Evolutionary conservation across 495 filamentous ascomycete species (phyloP).

Genomic region (Xeromyces bisporus): DNA sequence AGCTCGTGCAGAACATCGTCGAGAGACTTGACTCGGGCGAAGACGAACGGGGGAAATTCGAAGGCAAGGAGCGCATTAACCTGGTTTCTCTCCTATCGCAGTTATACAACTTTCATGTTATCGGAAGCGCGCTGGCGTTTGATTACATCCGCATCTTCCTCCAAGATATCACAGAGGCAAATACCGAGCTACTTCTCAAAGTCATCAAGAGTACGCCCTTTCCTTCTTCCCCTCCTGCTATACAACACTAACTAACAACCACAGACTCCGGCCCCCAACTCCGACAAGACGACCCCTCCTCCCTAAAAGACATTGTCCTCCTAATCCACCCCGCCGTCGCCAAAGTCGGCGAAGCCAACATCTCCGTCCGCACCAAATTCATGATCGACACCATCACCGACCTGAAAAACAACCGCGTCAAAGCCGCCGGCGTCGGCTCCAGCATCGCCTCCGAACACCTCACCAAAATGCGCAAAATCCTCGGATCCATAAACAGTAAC

Average conservation of each 20-base stretch:
- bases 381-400: conserved; percentile 96
- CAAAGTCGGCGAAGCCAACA: conserved; percentile 44
- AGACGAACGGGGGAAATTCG: conserved; percentile 24
- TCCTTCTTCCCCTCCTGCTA: neutral
- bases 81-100: conserved; percentile 70
- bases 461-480: conserved; percentile 65
- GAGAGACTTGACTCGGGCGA: conserved; percentile 40
- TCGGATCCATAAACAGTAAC: conserved; percentile 53
- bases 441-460: conserved; percentile 55
- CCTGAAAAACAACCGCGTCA: conserved; percentile 84
- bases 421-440: conserved; percentile 43
- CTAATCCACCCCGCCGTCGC: conserved; percentile 56
- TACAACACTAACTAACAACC: conserved; percentile 1
- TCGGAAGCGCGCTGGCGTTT: conserved; percentile 68
- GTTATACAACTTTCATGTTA: conserved; percentile 80
- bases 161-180: conserved; percentile 60
- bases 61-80: conserved; percentile 58
- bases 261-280: conserved; percentile 58
- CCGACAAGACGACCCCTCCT: conserved; percentile 73
- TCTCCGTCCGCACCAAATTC: conserved; percentile 85
- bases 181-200: conserved; percentile 77
- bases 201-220: conserved; percentile 48
- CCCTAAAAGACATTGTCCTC: conserved; percentile 81
- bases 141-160: conserved; percentile 76
- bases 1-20: conserved; percentile 61